These are phyloP conservation scores for Kondoa subrosea DNA, from an alignment of 768 basidiomycete genomes.

Conservation along the genomic window DNA sequence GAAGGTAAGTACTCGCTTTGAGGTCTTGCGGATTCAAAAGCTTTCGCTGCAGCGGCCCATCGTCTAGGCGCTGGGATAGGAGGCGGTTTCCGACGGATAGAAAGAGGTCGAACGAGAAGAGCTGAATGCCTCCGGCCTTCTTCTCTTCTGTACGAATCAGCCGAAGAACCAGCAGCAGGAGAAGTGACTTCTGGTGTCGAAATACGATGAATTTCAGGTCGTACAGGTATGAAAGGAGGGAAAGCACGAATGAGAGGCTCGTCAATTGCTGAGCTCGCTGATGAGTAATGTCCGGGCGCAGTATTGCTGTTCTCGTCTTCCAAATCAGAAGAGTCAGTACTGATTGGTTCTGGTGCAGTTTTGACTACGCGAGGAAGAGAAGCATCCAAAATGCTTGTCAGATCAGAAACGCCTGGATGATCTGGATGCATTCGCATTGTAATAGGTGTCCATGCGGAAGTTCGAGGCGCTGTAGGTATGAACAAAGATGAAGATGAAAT, in stretches of 20 bases:
- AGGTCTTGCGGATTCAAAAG: neutral
- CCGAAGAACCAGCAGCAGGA: conserved; percentile 2
- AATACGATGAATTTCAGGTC: neutral
- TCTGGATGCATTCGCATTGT: neutral
- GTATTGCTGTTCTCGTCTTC: neutral
- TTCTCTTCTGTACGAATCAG: conserved; percentile 11
- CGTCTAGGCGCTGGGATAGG: conserved; percentile 14
- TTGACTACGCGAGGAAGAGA: neutral
- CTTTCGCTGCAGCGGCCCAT: neutral
- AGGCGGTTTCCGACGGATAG: conserved; percentile 18
- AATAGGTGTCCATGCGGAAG: neutral
- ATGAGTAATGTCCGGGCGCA: neutral
- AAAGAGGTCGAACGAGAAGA: conserved; percentile 12
- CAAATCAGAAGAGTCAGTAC: neutral
- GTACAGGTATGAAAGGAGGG: neutral
- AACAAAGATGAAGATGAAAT: neutral
- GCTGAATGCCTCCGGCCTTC: conserved; percentile 16
- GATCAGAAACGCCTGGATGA: neutral
- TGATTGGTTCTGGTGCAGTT: neutral
- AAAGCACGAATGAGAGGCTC: neutral
- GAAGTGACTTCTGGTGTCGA: neutral
- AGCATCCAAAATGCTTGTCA: neutral
- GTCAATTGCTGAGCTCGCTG: neutral
- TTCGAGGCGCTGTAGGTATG: neutral
- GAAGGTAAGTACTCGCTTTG: neutral